Evolutionary conservation across 768 basidiomycete genomes (phyloP).

Genomic region (Tylopilus felleus): DNA sequence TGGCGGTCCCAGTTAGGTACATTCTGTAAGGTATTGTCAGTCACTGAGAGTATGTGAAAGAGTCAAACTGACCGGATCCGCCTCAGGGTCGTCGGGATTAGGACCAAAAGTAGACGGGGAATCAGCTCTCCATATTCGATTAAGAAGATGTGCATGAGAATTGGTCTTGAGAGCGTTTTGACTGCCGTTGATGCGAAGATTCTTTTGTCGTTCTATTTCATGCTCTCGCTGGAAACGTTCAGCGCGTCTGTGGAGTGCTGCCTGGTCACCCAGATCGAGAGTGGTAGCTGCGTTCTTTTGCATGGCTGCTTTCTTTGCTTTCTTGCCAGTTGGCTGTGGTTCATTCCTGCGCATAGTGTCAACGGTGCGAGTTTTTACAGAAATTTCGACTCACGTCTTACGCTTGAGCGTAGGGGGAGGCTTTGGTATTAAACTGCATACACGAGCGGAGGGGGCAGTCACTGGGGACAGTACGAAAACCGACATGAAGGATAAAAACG

Average conservation of each 20-base stretch:
- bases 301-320: slow-evolving; percentile 55
- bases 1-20: slow-evolving; percentile 95
- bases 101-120: slow-evolving; percentile 48
- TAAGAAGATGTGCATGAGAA: slow-evolving; percentile 53
- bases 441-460: slow-evolving; percentile 12
- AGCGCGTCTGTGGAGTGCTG: slow-evolving; percentile 71
- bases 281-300: slow-evolving; percentile 35
- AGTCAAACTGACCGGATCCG: slow-evolving; percentile 54
- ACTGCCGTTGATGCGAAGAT: slow-evolving; percentile 30
- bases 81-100: slow-evolving; percentile 65
- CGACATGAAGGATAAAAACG: neutral
- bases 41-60: neutral
- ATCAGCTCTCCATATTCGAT: slow-evolving; percentile 39
- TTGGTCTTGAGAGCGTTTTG: slow-evolving; percentile 41
- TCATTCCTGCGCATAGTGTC: slow-evolving; percentile 36
- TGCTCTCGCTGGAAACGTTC: slow-evolving; percentile 90
- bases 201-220: slow-evolving; percentile 74
- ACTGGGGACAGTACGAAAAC: slow-evolving; percentile 16
- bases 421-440: slow-evolving; percentile 55
- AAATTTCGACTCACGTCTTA: slow-evolving; percentile 52
- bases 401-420: slow-evolving; percentile 60
- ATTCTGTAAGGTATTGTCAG: slow-evolving; percentile 53
- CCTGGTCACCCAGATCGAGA: slow-evolving; percentile 62
- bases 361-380: neutral
- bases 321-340: slow-evolving; percentile 46